Percentiles rank a stretch among this genome's conserved stretches.
These are phyloP conservation scores for Pezicula neosporulosa DNA, from an alignment of 2,329 filamentous ascomycete species.

Conservation along the genomic window DNA sequence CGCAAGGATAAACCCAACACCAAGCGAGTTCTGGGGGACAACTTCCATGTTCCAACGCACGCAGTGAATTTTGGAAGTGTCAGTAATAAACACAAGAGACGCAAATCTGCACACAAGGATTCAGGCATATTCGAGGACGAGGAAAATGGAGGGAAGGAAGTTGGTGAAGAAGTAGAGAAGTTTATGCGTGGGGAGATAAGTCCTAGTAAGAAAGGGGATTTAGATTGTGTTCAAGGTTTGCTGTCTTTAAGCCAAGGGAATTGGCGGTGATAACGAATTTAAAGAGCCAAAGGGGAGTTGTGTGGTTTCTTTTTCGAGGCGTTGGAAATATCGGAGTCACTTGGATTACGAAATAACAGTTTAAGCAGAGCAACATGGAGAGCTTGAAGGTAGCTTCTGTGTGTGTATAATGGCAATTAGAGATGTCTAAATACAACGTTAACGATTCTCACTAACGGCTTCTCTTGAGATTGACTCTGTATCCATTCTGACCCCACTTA, in stretches of 20 bases:
- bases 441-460: too few species aligned
- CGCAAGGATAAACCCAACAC: conserved; percentile 14
- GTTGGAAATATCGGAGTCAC: neutral
- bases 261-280: conserved; percentile 53
- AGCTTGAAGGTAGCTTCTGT: too few species aligned
- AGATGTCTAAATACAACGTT: too few species aligned
- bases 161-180: conserved; percentile 62
- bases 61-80: conserved; percentile 18
- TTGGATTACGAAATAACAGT: too few species aligned
- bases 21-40: conserved; percentile 23
- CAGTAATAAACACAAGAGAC: conserved; percentile 12
- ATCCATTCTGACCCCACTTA: too few species aligned
- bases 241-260: conserved; percentile 88
- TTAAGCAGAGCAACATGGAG: too few species aligned
- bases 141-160: conserved; percentile 18
- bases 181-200: conserved; percentile 69
- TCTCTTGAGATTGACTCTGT: too few species aligned
- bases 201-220: conserved; percentile 72
- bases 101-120: conserved; percentile 21
- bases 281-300: neutral
- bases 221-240: conserved; percentile 87
- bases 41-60: conserved; percentile 19
- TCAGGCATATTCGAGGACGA: conserved; percentile 53
- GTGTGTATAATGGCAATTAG: too few species aligned
- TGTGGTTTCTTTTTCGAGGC: neutral